Percentiles rank a stretch among this genome's conserved stretches.
These are phyloP conservation scores for Toxoplasma gondii DNA, from an alignment of 169 alveolate species.

Conservation along the genomic window DNA sequence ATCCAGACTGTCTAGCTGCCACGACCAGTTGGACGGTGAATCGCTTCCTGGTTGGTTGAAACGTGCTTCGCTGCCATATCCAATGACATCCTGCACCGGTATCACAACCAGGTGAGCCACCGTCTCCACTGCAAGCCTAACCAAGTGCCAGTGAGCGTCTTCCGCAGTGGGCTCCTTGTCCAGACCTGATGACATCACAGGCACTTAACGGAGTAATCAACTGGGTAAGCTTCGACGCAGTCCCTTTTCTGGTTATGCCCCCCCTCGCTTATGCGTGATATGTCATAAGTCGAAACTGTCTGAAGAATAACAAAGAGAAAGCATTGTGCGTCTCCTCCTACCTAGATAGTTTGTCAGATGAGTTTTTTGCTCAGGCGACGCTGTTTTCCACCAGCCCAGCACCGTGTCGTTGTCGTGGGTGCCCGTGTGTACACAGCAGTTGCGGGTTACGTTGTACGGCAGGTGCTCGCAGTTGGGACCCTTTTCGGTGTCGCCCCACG, in stretches of 20 bases:
- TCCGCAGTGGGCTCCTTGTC: conserved; percentile 38
- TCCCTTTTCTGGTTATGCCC: neutral
- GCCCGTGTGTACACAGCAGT: conserved; percentile 64
- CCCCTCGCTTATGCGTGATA: neutral
- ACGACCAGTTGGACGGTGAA: conserved; percentile 60
- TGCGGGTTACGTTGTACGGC: conserved; percentile 65
- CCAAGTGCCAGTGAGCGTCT: conserved; percentile 37
- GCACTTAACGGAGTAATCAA: neutral
- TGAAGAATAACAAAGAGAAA: neutral
- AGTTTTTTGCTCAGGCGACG: conserved; percentile 47
- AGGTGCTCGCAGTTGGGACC: conserved; percentile 67
- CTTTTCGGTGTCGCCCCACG: conserved; percentile 65
- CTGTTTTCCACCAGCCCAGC: conserved; percentile 60
- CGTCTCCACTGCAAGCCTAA: conserved; percentile 54
- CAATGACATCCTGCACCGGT: conserved; percentile 63
- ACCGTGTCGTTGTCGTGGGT: conserved; percentile 68
- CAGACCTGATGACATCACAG: conserved; percentile 28
- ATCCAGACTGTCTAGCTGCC: conserved; percentile 59
- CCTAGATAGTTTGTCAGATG: conserved; percentile 57
- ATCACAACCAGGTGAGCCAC: conserved; percentile 59
- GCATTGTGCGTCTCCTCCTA: neutral
- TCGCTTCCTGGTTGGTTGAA: conserved; percentile 64
- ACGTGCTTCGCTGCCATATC: conserved; percentile 52
- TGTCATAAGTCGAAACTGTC: neutral
- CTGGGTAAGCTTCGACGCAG: neutral